These are phyloP conservation scores for Fusarium ramigenum DNA, from an alignment of 2,329 filamentous ascomycete genomes.

Conservation along the genomic window DNA sequence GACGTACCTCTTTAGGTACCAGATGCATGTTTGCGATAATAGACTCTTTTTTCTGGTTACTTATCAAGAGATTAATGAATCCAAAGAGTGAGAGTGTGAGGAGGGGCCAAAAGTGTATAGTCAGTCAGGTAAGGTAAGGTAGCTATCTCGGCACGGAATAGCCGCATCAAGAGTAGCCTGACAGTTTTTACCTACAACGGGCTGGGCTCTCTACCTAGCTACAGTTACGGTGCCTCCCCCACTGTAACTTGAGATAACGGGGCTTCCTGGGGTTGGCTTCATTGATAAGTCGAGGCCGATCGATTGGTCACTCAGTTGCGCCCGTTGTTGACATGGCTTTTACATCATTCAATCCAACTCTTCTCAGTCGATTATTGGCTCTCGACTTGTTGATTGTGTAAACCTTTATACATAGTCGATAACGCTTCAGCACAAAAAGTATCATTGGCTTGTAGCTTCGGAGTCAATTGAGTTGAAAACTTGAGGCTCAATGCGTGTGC, in stretches of 20 bases:
- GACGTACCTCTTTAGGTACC: slow-evolving; percentile 58
- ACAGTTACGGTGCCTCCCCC: slow-evolving; percentile 11
- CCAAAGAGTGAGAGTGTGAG: background rate
- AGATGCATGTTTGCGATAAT: slow-evolving; percentile 54
- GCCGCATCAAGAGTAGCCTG: slow-evolving; percentile 27
- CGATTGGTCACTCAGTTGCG: slow-evolving; percentile 17
- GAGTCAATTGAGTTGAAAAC: background rate
- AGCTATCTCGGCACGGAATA: slow-evolving; percentile 24
- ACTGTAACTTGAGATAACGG: slow-evolving; percentile 22
- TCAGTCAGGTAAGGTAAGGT: background rate
- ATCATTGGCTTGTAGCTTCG: background rate
- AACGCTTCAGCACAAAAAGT: background rate
- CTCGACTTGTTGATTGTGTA: background rate
- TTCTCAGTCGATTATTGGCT: slow-evolving; percentile 7
- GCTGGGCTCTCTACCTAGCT: background rate
- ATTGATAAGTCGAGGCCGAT: slow-evolving; percentile 21
- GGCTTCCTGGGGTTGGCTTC: slow-evolving; percentile 7
- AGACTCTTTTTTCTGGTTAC: background rate
- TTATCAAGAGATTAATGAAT: background rate
- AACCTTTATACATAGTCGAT: slow-evolving; percentile 17
- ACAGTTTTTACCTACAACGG: slow-evolving; percentile 15
- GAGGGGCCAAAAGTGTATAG: slow-evolving; percentile 3
- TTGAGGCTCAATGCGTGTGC: background rate
- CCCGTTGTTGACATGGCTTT: slow-evolving; percentile 13
- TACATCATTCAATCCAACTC: slow-evolving; percentile 12